Evolutionary conservation across 2,329 filamentous ascomycete species (phyloP).

Genomic region (Blumeria hordei): DNA sequence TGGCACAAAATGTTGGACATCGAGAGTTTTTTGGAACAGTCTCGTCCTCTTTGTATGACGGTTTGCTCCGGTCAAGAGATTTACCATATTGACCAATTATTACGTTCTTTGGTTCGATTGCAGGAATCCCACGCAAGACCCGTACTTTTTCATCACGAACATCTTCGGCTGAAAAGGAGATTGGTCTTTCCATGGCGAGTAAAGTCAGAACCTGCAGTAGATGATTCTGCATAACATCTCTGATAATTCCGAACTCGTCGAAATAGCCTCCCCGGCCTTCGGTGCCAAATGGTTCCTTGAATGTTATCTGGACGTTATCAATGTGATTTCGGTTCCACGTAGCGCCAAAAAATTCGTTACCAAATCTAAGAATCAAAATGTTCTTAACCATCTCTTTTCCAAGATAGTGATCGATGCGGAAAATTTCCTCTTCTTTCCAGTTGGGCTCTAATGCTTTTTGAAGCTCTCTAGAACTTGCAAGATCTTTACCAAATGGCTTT

Average conservation of each 20-base stretch:
- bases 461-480: conserved; percentile 78
- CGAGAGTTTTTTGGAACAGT: conserved; percentile 93
- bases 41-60: conserved; percentile 94
- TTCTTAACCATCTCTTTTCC: conserved; percentile 99
- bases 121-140: conserved; percentile 75
- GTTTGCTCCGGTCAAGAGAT: conserved; percentile 88
- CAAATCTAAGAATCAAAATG: conserved; percentile 90
- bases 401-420: conserved; percentile 97
- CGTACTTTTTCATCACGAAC: conserved; percentile 97
- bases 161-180: conserved; percentile 94
- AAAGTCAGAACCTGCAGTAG: conserved; percentile 88
- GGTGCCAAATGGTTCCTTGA: conserved; percentile 98
- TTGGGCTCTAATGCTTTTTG: conserved; percentile 88
- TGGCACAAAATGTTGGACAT: conserved; percentile 92
- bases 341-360: conserved; percentile 94
- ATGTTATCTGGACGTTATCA: conserved; percentile 96
- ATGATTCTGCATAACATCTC: conserved; percentile 99
- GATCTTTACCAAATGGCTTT: conserved; percentile 97
- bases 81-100: conserved; percentile 98
- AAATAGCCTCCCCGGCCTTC: conserved; percentile 97
- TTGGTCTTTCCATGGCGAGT: conserved; percentile 91
- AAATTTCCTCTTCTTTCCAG: conserved; percentile 97
- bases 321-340: conserved; percentile 99
- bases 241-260: conserved; percentile 97
- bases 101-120: conserved; percentile 97